Conservation (phyloP, 768 basidiomycete genomes). For the Podaxis sp. region DNA sequence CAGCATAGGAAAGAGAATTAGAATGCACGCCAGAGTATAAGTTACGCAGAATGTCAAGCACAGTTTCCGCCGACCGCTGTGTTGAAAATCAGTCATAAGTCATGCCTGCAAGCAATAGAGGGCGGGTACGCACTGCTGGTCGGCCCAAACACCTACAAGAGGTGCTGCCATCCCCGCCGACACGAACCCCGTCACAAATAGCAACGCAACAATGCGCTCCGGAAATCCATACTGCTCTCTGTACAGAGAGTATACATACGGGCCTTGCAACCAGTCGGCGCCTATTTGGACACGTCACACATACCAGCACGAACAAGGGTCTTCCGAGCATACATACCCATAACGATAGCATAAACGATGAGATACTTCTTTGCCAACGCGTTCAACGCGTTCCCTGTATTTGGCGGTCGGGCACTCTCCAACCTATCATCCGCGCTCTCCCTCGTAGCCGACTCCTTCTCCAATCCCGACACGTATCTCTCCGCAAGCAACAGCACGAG, state of each 20-base stretch:
- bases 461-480: conserved; percentile 14
- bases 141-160: conserved; percentile 72
- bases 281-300: conserved; percentile 31
- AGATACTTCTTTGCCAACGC: conserved; percentile 45
- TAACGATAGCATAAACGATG: conserved; percentile 65
- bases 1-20: conserved; percentile 51
- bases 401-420: conserved; percentile 11
- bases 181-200: conserved; percentile 77
- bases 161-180: conserved; percentile 69
- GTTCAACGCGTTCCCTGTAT: conserved; percentile 13
- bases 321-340: conserved; percentile 40
- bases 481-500: conserved; percentile 17
- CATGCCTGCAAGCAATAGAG: background rate
- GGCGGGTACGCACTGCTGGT: conserved; percentile 52
- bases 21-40: conserved; percentile 55
- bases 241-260: conserved; percentile 75
- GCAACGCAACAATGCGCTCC: conserved; percentile 58
- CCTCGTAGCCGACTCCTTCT: conserved; percentile 7
- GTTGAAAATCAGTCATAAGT: background rate
- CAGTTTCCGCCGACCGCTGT: conserved; percentile 61
- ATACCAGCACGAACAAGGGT: conserved; percentile 3
- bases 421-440: conserved; percentile 17
- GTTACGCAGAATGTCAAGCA: conserved; percentile 72
- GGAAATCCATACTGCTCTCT: conserved; percentile 61
- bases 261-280: conserved; percentile 79